A percentile compares a stretch with the other conserved stretches of the same genome.
These are phyloP conservation scores for Claviceps maximensis DNA, from an alignment of 2,329 filamentous ascomycete species.

Conservation along the genomic window DNA sequence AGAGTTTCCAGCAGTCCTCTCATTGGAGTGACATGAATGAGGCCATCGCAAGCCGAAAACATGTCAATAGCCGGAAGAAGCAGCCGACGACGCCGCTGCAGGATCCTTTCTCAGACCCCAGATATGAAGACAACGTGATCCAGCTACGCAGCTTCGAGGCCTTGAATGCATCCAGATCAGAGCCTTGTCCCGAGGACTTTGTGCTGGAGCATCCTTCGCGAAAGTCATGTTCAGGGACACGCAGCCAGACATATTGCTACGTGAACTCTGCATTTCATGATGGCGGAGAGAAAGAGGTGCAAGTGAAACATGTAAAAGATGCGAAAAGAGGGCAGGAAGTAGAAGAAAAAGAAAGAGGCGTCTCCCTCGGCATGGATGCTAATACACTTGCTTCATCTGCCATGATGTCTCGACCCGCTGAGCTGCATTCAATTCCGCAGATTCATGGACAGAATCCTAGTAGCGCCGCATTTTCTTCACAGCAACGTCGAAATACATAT, in stretches of 20 bases:
- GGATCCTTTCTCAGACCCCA: slow-evolving; percentile 5
- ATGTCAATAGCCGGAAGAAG: not conserved
- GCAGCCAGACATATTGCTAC: slow-evolving; percentile 1
- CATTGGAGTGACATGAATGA: slow-evolving; percentile 4
- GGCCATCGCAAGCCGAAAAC: not conserved
- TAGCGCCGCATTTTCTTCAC: not conserved
- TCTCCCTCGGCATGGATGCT: slow-evolving; percentile 16
- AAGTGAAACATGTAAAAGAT: slow-evolving; percentile 10
- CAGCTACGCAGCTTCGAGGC: slow-evolving; percentile 1
- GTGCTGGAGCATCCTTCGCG: slow-evolving; percentile 4
- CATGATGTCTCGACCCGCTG: not conserved
- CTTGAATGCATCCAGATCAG: not conserved
- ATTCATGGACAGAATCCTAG: not conserved
- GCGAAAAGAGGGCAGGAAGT: slow-evolving; percentile 5
- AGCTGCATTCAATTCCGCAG: not conserved
- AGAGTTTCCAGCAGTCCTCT: not conserved
- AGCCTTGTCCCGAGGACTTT: not conserved
- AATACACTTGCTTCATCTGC: not conserved
- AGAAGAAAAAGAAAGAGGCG: slow-evolving; percentile 12
- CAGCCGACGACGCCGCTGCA: not conserved
- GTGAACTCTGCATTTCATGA: slow-evolving; percentile 1
- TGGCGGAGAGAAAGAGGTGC: slow-evolving; percentile 10
- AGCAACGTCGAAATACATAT: not conserved
- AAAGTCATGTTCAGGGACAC: not conserved
- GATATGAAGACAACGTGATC: slow-evolving; percentile 3